Evolutionary conservation across 768 basidiomycete species (phyloP).

Genomic region (Tricholoma terreum): DNA sequence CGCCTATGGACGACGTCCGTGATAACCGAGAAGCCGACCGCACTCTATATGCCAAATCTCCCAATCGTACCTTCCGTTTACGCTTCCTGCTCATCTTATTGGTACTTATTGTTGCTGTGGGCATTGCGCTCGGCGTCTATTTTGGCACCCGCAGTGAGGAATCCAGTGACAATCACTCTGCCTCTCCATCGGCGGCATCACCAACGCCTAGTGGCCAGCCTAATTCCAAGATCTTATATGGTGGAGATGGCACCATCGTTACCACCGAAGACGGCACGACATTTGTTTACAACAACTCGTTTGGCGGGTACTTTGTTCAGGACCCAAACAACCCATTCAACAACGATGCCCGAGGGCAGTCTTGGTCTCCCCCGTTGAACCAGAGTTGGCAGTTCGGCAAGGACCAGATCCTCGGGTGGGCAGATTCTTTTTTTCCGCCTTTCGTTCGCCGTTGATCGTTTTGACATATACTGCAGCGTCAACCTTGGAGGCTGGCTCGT

Average conservation of each 20-base stretch:
- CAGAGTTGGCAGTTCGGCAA: constrained; percentile 56
- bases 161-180: not conserved
- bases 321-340: constrained; percentile 60
- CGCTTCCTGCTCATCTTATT: not conserved
- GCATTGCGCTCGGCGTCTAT: not conserved
- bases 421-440: constrained; percentile 3
- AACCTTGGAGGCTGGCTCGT: constrained; percentile 68
- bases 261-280: constrained; percentile 52
- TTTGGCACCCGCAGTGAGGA: not conserved
- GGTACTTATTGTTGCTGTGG: not conserved
- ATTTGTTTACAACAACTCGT: constrained; percentile 62
- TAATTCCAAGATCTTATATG: constrained; percentile 23
- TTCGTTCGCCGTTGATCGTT: not conserved
- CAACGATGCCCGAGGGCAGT: constrained; percentile 55
- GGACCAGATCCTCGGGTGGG: constrained; percentile 50
- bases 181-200: not conserved
- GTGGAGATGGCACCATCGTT: constrained; percentile 53
- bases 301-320: constrained; percentile 48
- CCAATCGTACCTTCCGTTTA: not conserved
- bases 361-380: constrained; percentile 63
- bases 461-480: constrained; percentile 31
- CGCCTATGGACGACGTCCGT: not conserved
- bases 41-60: not conserved
- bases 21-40: not conserved
- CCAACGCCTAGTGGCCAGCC: not conserved